These are phyloP conservation scores for Kodamaea derodonti DNA, from an alignment of 1,139 yeast species.

Conservation along the genomic window DNA sequence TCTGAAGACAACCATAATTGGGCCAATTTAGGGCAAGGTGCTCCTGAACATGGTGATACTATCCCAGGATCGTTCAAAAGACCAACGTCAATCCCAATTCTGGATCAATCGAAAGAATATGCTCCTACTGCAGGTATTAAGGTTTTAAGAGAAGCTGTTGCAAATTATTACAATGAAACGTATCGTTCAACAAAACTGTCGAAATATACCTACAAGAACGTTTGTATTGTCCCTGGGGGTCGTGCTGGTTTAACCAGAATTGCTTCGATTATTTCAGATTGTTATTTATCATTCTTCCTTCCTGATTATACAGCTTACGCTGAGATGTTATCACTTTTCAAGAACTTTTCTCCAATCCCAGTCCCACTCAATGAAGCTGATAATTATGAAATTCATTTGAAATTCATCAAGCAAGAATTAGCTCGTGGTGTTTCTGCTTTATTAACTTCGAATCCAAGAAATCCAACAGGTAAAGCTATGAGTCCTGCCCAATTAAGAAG, in stretches of 20 bases:
- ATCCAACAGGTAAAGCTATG: constrained; percentile 63
- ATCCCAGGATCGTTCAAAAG: constrained; percentile 59
- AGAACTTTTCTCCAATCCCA: constrained; percentile 66
- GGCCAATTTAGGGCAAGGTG: constrained; percentile 71
- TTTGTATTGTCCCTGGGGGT: constrained; percentile 69
- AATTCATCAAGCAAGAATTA: constrained; percentile 53
- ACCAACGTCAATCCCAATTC: constrained; percentile 51
- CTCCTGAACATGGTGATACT: constrained; percentile 64
- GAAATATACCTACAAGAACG: constrained; percentile 62
- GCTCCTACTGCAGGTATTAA: constrained; percentile 65
- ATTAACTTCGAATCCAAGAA: constrained; percentile 62
- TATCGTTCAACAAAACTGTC: constrained; percentile 50
- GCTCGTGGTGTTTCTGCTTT: constrained; percentile 61
- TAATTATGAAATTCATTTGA: constrained; percentile 57
- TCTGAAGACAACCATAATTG: constrained; percentile 47
- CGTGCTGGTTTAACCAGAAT: constrained; percentile 66
- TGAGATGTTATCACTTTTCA: constrained; percentile 65
- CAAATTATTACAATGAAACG: constrained; percentile 55
- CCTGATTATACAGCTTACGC: constrained; percentile 73
- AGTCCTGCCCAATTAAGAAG: constrained; percentile 48
- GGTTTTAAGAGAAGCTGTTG: constrained; percentile 59
- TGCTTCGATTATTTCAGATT: constrained; percentile 60
- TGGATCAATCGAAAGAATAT: constrained; percentile 54
- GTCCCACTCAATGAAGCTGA: constrained; percentile 61
- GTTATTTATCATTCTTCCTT: constrained; percentile 59